These are phyloP conservation scores for Agaricales sp. DNA, from an alignment of 1,284 basidiomycete genomes.

Conservation along the genomic window DNA sequence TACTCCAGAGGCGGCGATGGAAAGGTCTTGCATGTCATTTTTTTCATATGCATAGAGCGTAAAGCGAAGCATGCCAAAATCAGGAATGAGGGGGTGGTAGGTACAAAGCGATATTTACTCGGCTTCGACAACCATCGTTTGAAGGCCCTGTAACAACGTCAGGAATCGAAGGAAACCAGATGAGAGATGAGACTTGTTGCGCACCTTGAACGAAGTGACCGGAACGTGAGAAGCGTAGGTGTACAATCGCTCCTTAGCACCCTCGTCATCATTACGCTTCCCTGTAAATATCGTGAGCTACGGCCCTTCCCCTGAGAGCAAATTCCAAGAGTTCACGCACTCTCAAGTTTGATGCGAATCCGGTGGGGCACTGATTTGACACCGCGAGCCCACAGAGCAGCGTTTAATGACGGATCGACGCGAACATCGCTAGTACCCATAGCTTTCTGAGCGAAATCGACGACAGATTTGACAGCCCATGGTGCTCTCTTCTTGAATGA, in stretches of 20 bases:
- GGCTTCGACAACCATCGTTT: slow-evolving; percentile 73
- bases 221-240: slow-evolving; percentile 81
- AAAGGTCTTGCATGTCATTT: too few species aligned
- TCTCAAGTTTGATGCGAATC: slow-evolving; percentile 85
- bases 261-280: slow-evolving; percentile 91
- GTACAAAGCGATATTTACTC: slow-evolving; percentile 30
- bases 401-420: slow-evolving; percentile 89
- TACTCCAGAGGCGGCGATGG: too few species aligned
- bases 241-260: slow-evolving; percentile 95
- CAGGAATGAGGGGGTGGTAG: not conserved
- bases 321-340: slow-evolving; percentile 47
- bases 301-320: slow-evolving; percentile 9
- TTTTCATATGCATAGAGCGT: not conserved
- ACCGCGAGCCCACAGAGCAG: slow-evolving; percentile 83
- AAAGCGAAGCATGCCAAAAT: slow-evolving; percentile 1
- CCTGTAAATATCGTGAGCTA: slow-evolving; percentile 39
- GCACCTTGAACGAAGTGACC: slow-evolving; percentile 78
- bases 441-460: slow-evolving; percentile 81
- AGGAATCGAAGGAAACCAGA: not conserved
- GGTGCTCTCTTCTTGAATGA: slow-evolving; percentile 94
- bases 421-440: slow-evolving; percentile 94
- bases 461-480: slow-evolving; percentile 86
- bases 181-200: slow-evolving; percentile 19
- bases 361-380: slow-evolving; percentile 88
- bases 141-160: slow-evolving; percentile 51